Evolutionary conservation across 768 basidiomycete genomes (phyloP).

Genomic region (Russula brevipes): DNA sequence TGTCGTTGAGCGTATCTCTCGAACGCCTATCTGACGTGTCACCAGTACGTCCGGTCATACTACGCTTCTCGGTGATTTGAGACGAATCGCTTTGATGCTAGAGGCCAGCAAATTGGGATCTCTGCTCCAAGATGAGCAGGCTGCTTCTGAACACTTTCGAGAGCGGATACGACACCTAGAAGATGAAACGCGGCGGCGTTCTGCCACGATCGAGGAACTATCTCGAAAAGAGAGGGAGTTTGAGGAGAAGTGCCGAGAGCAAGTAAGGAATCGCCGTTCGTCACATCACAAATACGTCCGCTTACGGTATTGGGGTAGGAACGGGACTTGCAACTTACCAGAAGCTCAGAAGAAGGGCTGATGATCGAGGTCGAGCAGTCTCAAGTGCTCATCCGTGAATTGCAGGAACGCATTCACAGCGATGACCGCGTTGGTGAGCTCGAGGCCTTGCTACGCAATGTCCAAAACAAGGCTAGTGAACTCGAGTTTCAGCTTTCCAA

Average conservation of each 20-base stretch:
- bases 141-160: conserved; percentile 23
- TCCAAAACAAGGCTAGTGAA: conserved; percentile 77
- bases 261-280: conserved; percentile 34
- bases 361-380: conserved; percentile 50
- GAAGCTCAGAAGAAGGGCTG: conserved; percentile 47
- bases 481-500: conserved; percentile 78
- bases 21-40: conserved; percentile 57
- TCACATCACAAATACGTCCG: not conserved
- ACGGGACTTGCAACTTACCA: conserved; percentile 65
- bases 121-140: conserved; percentile 27
- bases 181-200: conserved; percentile 35
- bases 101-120: conserved; percentile 28
- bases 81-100: conserved; percentile 9
- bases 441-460: conserved; percentile 67
- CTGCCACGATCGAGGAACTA: conserved; percentile 39
- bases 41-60: conserved; percentile 41
- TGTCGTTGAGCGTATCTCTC: conserved; percentile 38
- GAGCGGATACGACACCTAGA: conserved; percentile 42
- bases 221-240: conserved; percentile 52
- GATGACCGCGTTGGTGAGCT: conserved; percentile 76
- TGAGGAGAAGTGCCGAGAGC: conserved; percentile 46
- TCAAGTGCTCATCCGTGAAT: conserved; percentile 56
- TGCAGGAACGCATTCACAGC: conserved; percentile 77
- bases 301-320: conserved; percentile 43
- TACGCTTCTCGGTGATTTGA: not conserved